Evolutionary conservation across 192 early-diverging fungal species (phyloP), one percentile per base, ranked within the genome.

Genomic region (Polychytrium aggregatum): DNA sequence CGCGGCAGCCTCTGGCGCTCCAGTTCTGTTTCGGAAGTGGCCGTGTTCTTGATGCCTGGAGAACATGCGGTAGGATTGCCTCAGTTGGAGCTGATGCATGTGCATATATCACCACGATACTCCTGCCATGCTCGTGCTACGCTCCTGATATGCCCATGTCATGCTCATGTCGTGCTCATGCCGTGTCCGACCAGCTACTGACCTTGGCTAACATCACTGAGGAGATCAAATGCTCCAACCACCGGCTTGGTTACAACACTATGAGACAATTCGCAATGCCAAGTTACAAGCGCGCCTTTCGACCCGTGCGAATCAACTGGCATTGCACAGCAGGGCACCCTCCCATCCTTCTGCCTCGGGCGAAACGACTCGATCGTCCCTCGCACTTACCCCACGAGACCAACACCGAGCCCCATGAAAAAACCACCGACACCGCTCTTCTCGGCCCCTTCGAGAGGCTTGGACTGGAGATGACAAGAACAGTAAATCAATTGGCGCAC

Each of bases 391-490:
- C 96, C 96, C 2, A 97, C 85, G 16, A 94, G 54, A 0, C 93
- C 96, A 59, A 87, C 92, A 24, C 92, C 93, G 0, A 98, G 72
- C 27, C 96, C 96, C 54, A 84, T 88, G 62, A 97, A 82, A 60
- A 98, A 95, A 0, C 96, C 96, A 18, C 82, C 83, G 0, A 92
- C 80, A 18, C 96, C 92, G 41, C 88, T 85, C 57, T 79, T 80
- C 57, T 85, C 74, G 5, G 82, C 90, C 0, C 92, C 96, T 63
- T 91, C 82, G 13, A 95, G 65, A 2, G 91, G 93, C 39, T 82
- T 82, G 11, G 57, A 66, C 44, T 62, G 55, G 36, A 53, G 8
- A 37, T 5, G 20, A 18, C 9, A 10, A 35, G 3, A 13, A 3
- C 31, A 33, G 27, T 13, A 24, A 36, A 2, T 49, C 34, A 18